A percentile compares a stretch with the other conserved stretches of the same genome.
These are phyloP conservation scores for Ophiocordyceps australis DNA, from an alignment of 2,329 filamentous ascomycete genomes.

Conservation along the genomic window DNA sequence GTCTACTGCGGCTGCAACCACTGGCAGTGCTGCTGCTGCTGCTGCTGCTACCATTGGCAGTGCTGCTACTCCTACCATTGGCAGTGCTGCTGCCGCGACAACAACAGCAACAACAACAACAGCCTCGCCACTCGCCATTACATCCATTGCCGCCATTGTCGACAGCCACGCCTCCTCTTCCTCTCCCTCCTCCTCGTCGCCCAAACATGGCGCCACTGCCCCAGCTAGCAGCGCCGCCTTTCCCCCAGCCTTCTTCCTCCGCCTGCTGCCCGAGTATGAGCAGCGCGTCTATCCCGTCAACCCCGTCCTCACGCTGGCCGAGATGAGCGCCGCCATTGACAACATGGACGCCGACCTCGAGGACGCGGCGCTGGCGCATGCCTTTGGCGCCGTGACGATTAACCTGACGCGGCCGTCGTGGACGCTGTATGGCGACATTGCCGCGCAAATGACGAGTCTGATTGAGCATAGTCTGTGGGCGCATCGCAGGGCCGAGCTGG, in stretches of 20 bases:
- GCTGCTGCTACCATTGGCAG: too few relatives aligned
- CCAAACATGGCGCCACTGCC: too few relatives aligned
- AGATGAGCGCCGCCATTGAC: conserved; percentile 12
- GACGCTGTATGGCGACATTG: conserved; percentile 10
- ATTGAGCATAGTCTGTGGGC: conserved; percentile 7
- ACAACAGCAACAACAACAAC: too few relatives aligned
- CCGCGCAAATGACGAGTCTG: conserved; percentile 11
- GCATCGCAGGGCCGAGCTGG: conserved; percentile 8
- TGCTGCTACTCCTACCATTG: too few relatives aligned
- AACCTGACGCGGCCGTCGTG: conserved; percentile 14
- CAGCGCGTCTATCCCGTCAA: conserved; percentile 17
- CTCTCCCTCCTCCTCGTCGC: too few relatives aligned
- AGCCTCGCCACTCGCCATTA: too few relatives aligned
- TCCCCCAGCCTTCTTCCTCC: conserved; percentile 13
- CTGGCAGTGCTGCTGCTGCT: too few relatives aligned
- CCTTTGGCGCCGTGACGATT: conserved; percentile 16
- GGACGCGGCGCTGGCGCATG: conserved; percentile 16
- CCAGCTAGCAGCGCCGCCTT: conserved; percentile 7
- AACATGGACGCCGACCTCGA: conserved; percentile 14
- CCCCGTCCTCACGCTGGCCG: conserved; percentile 12
- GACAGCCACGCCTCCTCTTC: too few relatives aligned
- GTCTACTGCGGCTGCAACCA: too few relatives aligned
- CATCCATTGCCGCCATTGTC: too few relatives aligned
- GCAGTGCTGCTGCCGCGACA: too few relatives aligned
- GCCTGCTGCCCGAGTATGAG: conserved; percentile 14